phyloP scores from a whole-genome alignment of 306 rosid genomes.

The Canavalia ensiformis region DNA sequence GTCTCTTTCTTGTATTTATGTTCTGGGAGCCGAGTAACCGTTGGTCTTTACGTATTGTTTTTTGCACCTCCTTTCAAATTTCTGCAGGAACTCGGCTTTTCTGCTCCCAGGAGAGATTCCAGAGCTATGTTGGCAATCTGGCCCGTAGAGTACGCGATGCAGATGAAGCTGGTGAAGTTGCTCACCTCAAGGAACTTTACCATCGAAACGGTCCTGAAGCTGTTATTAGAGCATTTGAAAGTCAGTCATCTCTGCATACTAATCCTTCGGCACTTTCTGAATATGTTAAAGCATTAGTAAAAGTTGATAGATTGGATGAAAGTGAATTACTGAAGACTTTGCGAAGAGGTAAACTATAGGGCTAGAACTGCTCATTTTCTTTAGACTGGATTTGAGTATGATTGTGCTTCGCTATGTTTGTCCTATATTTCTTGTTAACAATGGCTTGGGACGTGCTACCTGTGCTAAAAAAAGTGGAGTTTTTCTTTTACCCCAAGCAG shows the following conservation, averaged over 20 bases:
- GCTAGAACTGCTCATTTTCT: constrained; percentile 27
- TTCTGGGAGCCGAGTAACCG: constrained; percentile 3
- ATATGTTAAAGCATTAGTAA: constrained; percentile 83
- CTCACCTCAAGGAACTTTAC: constrained; percentile 81
- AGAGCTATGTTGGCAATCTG: constrained; percentile 75
- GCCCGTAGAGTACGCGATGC: constrained; percentile 71
- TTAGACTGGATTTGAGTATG: not conserved
- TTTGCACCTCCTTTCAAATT: constrained; percentile 33
- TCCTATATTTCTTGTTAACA: constrained; percentile 2
- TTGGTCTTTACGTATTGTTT: constrained; percentile 13
- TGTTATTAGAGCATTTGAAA: constrained; percentile 86
- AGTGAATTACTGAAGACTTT: constrained; percentile 84
- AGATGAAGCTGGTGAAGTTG: constrained; percentile 76
- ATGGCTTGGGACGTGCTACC: not conserved
- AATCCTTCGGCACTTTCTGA: constrained; percentile 81
- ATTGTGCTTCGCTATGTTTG: not conserved
- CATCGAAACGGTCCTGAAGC: constrained; percentile 77
- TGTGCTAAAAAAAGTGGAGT: not conserved
- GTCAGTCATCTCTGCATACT: constrained; percentile 73
- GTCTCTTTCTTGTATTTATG: constrained; percentile 24
- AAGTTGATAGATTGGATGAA: constrained; percentile 83
- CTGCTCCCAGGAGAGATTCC: constrained; percentile 64
- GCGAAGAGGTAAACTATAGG: constrained; percentile 72
- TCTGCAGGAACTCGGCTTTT: constrained; percentile 62
- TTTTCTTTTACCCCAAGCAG: not conserved